Base-by-base conservation (phyloP, 495 filamentous ascomycete genomes). In the Opeltia flavorubescens region DNA sequence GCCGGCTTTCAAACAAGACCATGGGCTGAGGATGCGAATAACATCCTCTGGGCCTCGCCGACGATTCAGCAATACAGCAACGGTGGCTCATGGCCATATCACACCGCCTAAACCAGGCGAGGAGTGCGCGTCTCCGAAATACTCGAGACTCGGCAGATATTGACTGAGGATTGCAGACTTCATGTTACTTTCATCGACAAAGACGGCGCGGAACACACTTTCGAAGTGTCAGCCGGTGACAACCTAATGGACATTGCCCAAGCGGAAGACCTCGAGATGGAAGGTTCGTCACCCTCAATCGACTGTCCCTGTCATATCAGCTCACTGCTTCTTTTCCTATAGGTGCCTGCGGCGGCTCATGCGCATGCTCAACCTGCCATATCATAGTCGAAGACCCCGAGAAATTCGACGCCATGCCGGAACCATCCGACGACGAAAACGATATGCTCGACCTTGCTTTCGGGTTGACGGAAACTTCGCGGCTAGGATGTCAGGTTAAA, bases 391-490 rank as follows among this genome's bases (percentile, higher is more conserved):
- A 81, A 48, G 80, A 84, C 56, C 75, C 84, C 3, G 81, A 79
- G 13, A 75, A 83, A 71, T 96, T 86, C 60, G 91, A 96, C 52
- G 81, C 79, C 66, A 89, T 96, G 69, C 75, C 80, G 38, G 93
- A 96, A 64, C 85, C 91, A 13, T 80, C 83, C 33, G 91, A 98
- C 61, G 93, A 98, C 61, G 91, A 98, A 74, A 96, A 96, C 62
- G 91, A 98, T 65, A 98, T 98, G 91, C 68, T 98, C 55, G 91
- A 98, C 61, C 62, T 96, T 49, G 91, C 91, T 0, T 98, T 98
- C 62, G 91, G 91, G 0, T 58, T 96, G 55, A 95, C 89, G 5
- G 91, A 98, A 68, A 98, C 93, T 39, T 94, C 86, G 36, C 75
- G 91, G n/a, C 64, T 98, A 39, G 91, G 91, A 5, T 98, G 91